Base-by-base conservation (phyloP, 2,329 filamentous ascomycete genomes). In the Didymosphaeria variabile region DNA sequence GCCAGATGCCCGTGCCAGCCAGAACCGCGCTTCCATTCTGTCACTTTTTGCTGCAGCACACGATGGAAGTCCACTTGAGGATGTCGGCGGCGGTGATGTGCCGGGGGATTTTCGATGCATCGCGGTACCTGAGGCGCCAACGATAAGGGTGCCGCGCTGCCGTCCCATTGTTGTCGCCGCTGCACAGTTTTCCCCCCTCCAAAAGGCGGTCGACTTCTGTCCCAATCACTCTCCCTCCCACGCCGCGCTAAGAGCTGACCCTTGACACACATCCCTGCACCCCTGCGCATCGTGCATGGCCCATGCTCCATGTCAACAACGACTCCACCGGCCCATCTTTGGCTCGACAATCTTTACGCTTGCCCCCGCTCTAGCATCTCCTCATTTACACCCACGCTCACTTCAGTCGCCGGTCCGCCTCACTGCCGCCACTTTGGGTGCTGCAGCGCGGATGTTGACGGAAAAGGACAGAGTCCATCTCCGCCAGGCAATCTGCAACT, bases 181-280 rank as follows among this genome's bases (percentile, higher is more conserved):
- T 26, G 58, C 64, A 7, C 65, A 70, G 64, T 60, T 58, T 64
- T 53, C 59, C 64, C 65, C 63, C 60, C 55, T 62, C 59, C 29
- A 67, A 72, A 72, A 65, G 64, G 67, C 72, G 62, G 68, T 72
- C 65, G 66, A 40, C 31, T 38, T 36, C 45, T 31, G 23, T 32
- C 29, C 72, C 70, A 74, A 73, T 73, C 59, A 57, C 1, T 4
- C 51, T 31, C 36, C 19, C 21, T 36, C 44, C 12, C 31, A 46
- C n/a, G 17, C 12, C 21, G 56, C 64, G 57, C 64, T 62, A 65
- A 58, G 58, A 55, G 54, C 51, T n/a, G 13, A 67, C 62, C 66
- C 60, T 56, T 42, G 64, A 36, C 55, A 54, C 58, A 56, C 26
- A 67, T 67, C 69, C 65, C n/a, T 42, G 15, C 57, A 45, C 46